Evolutionary conservation across 106 monocot genomes (phyloP).

Genomic region (Acorus gramineus): DNA sequence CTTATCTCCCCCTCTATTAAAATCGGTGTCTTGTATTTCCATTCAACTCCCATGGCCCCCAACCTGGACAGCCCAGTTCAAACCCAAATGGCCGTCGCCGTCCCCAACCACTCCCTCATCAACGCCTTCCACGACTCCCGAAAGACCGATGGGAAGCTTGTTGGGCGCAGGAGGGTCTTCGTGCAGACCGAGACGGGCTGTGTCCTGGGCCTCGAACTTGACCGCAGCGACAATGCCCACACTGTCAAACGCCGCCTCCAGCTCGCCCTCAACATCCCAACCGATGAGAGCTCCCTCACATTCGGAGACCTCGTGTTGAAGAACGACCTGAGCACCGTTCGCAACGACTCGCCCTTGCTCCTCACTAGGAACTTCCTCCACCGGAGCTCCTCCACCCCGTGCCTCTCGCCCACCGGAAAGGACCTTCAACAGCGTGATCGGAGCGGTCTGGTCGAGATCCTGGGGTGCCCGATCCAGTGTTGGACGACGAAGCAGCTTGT

Average conservation of each 20-base stretch:
- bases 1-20: too few relatives aligned
- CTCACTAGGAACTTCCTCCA: constrained; percentile 10
- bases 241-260: constrained; percentile 48
- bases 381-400: constrained; percentile 50
- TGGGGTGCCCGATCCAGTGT: constrained; percentile 11
- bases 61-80: constrained; percentile 23
- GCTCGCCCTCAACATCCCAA: background rate
- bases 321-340: too few relatives aligned
- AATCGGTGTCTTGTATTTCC: too few relatives aligned
- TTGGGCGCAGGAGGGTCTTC: constrained; percentile 45
- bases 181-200: constrained; percentile 33
- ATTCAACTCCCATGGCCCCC: constrained; percentile 23
- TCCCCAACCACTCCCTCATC: constrained; percentile 17
- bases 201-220: constrained; percentile 44
- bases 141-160: constrained; percentile 10
- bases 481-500: constrained; percentile 7
- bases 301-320: too few relatives aligned
- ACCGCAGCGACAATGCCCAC: constrained; percentile 44
- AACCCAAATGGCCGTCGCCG: constrained; percentile 46
- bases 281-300: too few relatives aligned
- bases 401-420: constrained; percentile 30
- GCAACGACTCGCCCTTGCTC: too few relatives aligned
- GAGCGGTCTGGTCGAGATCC: constrained; percentile 16
- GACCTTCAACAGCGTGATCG: constrained; percentile 28
- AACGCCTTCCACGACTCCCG: constrained; percentile 10